Evolutionary conservation across 352 stramenopile genomes (phyloP), one percentile per base, ranked within the genome.

Genomic region (Peronosclerospora sorghi): DNA sequence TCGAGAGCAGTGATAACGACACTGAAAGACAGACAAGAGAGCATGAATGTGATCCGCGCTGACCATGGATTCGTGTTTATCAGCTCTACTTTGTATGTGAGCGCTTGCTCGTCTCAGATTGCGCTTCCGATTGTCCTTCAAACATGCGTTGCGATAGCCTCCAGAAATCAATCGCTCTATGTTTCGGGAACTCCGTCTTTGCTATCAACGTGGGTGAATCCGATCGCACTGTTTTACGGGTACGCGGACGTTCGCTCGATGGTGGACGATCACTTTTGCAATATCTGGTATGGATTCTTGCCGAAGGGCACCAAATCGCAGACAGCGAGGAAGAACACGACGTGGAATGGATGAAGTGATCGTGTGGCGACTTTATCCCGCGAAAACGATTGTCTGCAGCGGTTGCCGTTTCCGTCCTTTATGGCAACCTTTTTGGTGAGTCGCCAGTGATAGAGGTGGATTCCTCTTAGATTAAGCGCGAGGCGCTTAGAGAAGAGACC

Each of bases 201-300:
- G 18, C 48, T 78, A 28, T 65, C 65, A 32, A 34, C 26, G 4
- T 90, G 73, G 68, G 21, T 86, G 8, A 18, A 39, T 23, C 48
- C 59, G 6, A 75, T 87, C 23, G 55, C 62, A 6, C 17, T 32
- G 0, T 70, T 59, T 29, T 84, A 85, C 36, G 57, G 46, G 21
- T 87, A 90, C 17, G 23, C 49, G 18, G 66, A 41, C 2, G 44
- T 63, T 12, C 49, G 30, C 28, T 48, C 41, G n/a, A 54, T 89
- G 32, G 38, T 89, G 5, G 58, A 80, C 15, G 70, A 86, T 32
- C 73, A 89, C 42, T 86, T 89, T 41, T 66, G 59, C 14, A 60
- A 51, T 28, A 35, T 89, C 9, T 89, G 77, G 77, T 65, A 54
- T 36, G 47, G 41, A 13, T 73, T 39, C 59, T 56, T 41, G 14